A percentile compares a stretch with the other conserved stretches of the same genome.
Conservation (phyloP, 2,329 filamentous ascomycete species). For the Botrytis hyacinthi region DNA sequence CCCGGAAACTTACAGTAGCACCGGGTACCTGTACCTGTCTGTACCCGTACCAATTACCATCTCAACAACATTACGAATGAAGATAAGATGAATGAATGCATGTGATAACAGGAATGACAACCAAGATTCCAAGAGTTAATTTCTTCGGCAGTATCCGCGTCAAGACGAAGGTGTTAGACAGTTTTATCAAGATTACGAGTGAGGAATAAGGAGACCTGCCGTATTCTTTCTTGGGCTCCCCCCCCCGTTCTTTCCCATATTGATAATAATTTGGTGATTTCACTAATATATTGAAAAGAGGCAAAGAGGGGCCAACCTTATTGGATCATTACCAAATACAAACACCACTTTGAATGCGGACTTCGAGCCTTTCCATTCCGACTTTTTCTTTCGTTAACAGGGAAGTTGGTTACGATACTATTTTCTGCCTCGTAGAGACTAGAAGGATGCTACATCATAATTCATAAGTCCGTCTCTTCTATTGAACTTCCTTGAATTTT, state of each 20-base stretch:
- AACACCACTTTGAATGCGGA: neutral
- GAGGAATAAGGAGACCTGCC: neutral
- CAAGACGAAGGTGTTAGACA: neutral
- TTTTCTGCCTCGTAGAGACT: neutral
- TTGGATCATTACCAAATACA: conserved; percentile 9
- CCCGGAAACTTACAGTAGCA: neutral
- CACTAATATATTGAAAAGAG: neutral
- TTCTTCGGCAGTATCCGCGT: neutral
- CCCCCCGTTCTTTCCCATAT: neutral
- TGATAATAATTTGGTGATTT: neutral
- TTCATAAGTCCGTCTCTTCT: neutral
- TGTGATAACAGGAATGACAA: neutral
- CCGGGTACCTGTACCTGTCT: neutral
- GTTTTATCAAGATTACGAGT: neutral
- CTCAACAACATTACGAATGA: neutral
- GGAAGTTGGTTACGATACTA: neutral
- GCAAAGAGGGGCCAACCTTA: conserved; percentile 3
- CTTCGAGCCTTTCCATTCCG: neutral
- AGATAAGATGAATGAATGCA: conserved; percentile 7
- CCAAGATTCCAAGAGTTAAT: neutral
- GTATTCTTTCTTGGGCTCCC: neutral
- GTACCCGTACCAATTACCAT: neutral
- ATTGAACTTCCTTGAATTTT: neutral
- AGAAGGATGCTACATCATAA: neutral
- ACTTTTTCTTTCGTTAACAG: neutral